Conservation (phyloP, 2,329 filamentous ascomycete species). For the Kalaharituber pfeilii region DNA sequence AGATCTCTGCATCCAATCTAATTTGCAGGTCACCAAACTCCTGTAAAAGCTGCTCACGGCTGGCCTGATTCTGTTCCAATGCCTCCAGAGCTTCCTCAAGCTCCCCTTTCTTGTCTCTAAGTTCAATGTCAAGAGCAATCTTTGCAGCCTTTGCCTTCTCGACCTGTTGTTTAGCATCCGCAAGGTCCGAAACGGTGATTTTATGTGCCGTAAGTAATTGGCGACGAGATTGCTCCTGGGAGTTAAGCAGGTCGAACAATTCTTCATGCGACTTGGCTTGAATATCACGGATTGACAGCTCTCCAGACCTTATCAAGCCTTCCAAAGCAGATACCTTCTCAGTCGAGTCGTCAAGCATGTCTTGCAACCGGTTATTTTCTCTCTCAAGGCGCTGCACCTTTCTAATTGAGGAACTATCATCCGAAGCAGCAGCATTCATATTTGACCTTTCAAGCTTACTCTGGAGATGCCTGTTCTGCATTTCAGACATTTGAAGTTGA, state of each 20-base stretch:
- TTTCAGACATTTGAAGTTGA: slow-evolving; percentile 79
- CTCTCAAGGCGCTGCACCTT: slow-evolving; percentile 83
- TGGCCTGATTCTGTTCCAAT: slow-evolving; percentile 73
- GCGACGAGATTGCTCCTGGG: slow-evolving; percentile 74
- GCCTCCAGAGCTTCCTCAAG: slow-evolving; percentile 61
- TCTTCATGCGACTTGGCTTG: slow-evolving; percentile 90
- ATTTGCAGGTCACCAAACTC: slow-evolving; percentile 92
- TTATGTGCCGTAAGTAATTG: slow-evolving; percentile 72
- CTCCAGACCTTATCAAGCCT: slow-evolving; percentile 67
- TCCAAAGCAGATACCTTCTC: slow-evolving; percentile 85
- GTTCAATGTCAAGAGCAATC: slow-evolving; percentile 62
- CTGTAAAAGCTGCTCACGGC: slow-evolving; percentile 70
- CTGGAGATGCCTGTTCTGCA: slow-evolving; percentile 87
- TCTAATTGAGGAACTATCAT: slow-evolving; percentile 61
- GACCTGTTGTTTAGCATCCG: slow-evolving; percentile 70
- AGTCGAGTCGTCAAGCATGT: slow-evolving; percentile 82
- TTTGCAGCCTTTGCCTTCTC: slow-evolving; percentile 74
- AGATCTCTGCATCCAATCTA: slow-evolving; percentile 72
- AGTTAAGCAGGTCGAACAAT: slow-evolving; percentile 78
- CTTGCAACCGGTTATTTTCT: slow-evolving; percentile 78
- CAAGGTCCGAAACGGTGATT: slow-evolving; percentile 64
- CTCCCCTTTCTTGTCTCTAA: slow-evolving; percentile 69
- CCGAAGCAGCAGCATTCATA: slow-evolving; percentile 39
- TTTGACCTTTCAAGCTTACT: slow-evolving; percentile 54
- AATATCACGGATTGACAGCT: slow-evolving; percentile 75